Base-by-base conservation (phyloP, 805 yeast genomes). In the Yueomyces sp. region DNA sequence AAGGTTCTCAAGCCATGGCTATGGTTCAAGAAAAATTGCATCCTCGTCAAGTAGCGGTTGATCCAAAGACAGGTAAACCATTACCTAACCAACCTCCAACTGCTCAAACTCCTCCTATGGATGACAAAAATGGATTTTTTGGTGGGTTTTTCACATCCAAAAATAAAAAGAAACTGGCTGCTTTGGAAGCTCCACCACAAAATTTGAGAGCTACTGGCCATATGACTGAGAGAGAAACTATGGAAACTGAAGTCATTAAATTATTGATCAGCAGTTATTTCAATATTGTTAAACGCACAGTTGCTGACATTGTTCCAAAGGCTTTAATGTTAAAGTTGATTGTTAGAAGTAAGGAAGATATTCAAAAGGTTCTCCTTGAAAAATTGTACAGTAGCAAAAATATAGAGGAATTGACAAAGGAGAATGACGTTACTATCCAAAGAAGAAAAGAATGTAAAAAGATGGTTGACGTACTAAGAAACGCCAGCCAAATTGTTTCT, bases 161-260 rank as follows among this genome's bases (percentile, higher is more conserved):
- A 66, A 86, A 86, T 63, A 92, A 88, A 68, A 88, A 88, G 74
- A 81, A 92, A 66, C 72, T 88, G 55, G 96, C 94, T 30, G 79
- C 85, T 26, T 84, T 90, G 90, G 98, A 90, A 65, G 90, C 97
- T 3, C 98, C 98, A 41, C 98, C 98, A 38, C 78, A 94, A 34
- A 88, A 87, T 4, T 76, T 90, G 57, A 82, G 88, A 63, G 97
- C 97, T 6, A 78, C 90, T 26, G 96, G 96, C 41, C 69, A 68
- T 44, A 68, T 92, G 84, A 79, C 94, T 19, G 98, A 92, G 63
- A 80, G 96, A 53, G 98, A 92, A 68, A 78, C 90, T 28, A 81
- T 85, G 77, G 98, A 92, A 65, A 90, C 97, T 2, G 98, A 92
- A 60, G 96, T 92, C 36, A 92, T 92, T 60, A 92, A 92, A 68